phyloP scores from a whole-genome alignment of 1,139 yeast genomes.

The Zygosaccharomyces pseudobailii region DNA sequence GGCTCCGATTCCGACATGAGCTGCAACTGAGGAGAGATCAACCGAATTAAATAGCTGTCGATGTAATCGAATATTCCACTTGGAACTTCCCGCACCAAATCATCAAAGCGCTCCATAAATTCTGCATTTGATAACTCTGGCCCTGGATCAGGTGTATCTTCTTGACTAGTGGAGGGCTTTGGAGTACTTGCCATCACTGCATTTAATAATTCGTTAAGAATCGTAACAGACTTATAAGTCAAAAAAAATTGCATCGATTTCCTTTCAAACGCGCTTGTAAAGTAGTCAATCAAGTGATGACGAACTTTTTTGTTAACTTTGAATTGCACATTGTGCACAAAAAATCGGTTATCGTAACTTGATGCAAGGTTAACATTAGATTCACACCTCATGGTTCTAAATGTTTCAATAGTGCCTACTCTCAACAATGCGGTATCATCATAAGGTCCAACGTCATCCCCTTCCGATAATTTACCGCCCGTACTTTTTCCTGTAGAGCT shows the following conservation, averaged over 20 bases:
- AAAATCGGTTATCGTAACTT: slow-evolving; percentile 67
- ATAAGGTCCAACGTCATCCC: slow-evolving; percentile 2
- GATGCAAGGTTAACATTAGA: slow-evolving; percentile 36
- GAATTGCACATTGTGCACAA: slow-evolving; percentile 67
- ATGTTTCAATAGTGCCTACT: slow-evolving; percentile 30
- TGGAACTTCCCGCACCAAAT: slow-evolving; percentile 42
- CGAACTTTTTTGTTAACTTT: slow-evolving; percentile 67
- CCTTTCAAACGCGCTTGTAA: slow-evolving; percentile 55
- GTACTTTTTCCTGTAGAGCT: slow-evolving; percentile 2
- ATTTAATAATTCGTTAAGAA: slow-evolving; percentile 50
- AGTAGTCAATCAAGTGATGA: slow-evolving; percentile 54
- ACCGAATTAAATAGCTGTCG: slow-evolving; percentile 61
- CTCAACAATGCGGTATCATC: slow-evolving; percentile 18
- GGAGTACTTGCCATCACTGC: slow-evolving; percentile 15
- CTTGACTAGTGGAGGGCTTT: slow-evolving; percentile 20
- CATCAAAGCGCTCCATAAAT: slow-evolving; percentile 45
- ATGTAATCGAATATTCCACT: slow-evolving; percentile 44
- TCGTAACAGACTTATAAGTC: slow-evolving; percentile 66
- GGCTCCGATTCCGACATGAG: slow-evolving; percentile 60
- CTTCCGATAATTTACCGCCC: slow-evolving; percentile 2
- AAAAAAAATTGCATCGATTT: slow-evolving; percentile 56
- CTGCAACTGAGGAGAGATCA: slow-evolving; percentile 82
- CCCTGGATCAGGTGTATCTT: slow-evolving; percentile 16
- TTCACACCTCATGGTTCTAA: slow-evolving; percentile 35
- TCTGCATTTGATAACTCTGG: slow-evolving; percentile 28